Conservation (phyloP, 441 rosid genomes). For the Lepidium campestre region DNA sequence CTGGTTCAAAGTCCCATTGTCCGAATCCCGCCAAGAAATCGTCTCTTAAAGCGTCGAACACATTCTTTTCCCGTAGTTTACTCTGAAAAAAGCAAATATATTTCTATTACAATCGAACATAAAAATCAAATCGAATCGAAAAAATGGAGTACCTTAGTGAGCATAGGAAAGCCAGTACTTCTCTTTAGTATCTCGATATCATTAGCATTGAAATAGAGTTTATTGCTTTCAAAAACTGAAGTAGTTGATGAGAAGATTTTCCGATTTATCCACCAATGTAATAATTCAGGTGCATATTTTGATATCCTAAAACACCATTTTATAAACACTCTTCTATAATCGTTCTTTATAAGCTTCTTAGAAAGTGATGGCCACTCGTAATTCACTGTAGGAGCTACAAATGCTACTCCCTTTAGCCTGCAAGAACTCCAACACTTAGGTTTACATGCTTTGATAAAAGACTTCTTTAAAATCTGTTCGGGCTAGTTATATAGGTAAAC, state of each 20-base stretch:
- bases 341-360: conserved; percentile 30
- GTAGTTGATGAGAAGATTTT: conserved; percentile 38
- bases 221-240: conserved; percentile 28
- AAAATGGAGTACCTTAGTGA: conserved; percentile 35
- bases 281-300: conserved; percentile 38
- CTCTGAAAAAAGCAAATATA: conserved; percentile 11
- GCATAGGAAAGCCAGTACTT: conserved; percentile 46
- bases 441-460: background rate
- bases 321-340: conserved; percentile 33
- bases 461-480: too few species aligned
- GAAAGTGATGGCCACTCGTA: conserved; percentile 51
- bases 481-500: too few species aligned
- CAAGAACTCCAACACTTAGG: background rate
- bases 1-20: conserved; percentile 54
- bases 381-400: conserved; percentile 44
- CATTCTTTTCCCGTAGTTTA: conserved; percentile 32
- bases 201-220: conserved; percentile 34
- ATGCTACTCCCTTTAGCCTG: conserved; percentile 52
- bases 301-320: conserved; percentile 33
- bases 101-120: background rate
- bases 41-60: conserved; percentile 35
- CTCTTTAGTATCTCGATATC: conserved; percentile 41
- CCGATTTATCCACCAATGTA: conserved; percentile 48
- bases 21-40: conserved; percentile 44
- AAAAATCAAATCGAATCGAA: background rate